phyloP scores from a whole-genome alignment of 75 land plant species.

The Isoetes taiwanensis region DNA sequence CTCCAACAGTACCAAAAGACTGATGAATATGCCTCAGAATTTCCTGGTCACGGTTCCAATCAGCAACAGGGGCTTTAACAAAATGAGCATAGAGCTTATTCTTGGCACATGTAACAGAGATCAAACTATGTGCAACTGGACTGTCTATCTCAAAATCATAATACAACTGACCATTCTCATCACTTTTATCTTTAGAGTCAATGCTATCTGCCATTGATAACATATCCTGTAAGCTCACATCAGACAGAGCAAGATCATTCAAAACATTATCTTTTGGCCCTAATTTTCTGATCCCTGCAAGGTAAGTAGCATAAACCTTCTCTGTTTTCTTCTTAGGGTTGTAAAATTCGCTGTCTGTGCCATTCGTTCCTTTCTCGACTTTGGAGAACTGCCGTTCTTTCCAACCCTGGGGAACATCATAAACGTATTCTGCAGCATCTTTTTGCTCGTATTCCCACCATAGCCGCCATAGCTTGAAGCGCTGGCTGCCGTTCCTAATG shows the following conservation, averaged over 20 bases:
- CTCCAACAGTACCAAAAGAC: slow-evolving; percentile 60
- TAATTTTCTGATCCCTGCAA: slow-evolving; percentile 59
- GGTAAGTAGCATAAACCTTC: slow-evolving; percentile 80
- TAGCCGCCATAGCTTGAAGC: slow-evolving; percentile 92
- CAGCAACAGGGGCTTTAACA: slow-evolving; percentile 71
- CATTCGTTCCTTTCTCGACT: slow-evolving; percentile 94
- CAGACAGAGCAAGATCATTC: slow-evolving; percentile 73
- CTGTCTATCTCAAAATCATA: slow-evolving; percentile 91
- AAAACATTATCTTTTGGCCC: slow-evolving; percentile 67
- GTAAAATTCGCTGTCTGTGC: slow-evolving; percentile 94
- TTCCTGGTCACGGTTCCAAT: slow-evolving; percentile 64
- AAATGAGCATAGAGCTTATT: slow-evolving; percentile 97
- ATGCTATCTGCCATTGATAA: slow-evolving; percentile 56
- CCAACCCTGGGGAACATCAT: slow-evolving; percentile 89
- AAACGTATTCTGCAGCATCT: slow-evolving; percentile 76
- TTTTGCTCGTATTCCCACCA: slow-evolving; percentile 78
- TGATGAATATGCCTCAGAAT: slow-evolving; percentile 70
- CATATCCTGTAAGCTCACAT: slow-evolving; percentile 72
- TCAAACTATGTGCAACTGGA: slow-evolving; percentile 66
- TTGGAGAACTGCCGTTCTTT: slow-evolving; percentile 91
- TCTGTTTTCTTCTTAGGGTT: slow-evolving; percentile 69
- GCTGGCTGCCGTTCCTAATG: slow-evolving; percentile 95
- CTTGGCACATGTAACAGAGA: slow-evolving; percentile 80
- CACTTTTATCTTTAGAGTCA: slow-evolving; percentile 42
- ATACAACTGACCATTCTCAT: slow-evolving; percentile 68